Evolutionary conservation across 768 basidiomycete species (phyloP).

Genomic region (Psilocybe tampanensis): DNA sequence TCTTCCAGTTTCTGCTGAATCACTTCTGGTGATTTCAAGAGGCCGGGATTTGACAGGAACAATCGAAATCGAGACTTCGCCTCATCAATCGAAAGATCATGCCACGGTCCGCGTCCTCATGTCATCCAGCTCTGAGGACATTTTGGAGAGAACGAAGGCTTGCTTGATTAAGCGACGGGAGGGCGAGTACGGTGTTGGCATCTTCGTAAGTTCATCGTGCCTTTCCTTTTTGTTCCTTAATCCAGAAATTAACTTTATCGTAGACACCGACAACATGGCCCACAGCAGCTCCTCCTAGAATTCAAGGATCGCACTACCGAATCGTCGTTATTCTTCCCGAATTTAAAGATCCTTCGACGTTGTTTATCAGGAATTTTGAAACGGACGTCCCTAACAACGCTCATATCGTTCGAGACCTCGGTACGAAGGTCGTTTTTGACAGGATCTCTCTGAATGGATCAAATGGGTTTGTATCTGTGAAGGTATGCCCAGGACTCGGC

Average conservation of each 20-base stretch:
- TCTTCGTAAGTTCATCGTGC: constrained; percentile 32
- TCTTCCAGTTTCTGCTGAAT: constrained; percentile 23
- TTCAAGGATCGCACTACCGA: constrained; percentile 10
- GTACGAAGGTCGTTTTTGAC: constrained; percentile 4
- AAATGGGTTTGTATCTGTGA: constrained; percentile 3
- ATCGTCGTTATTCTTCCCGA: constrained; percentile 17
- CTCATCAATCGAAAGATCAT: constrained; percentile 15
- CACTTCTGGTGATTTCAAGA: constrained; percentile 31
- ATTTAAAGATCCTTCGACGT: neutral
- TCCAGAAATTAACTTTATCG: neutral
- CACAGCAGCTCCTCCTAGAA: neutral
- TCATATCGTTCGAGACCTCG: neutral
- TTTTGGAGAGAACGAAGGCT: constrained; percentile 25
- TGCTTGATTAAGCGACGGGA: constrained; percentile 26
- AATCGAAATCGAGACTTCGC: constrained; percentile 25
- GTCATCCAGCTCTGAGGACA: constrained; percentile 21
- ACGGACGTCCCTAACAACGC: neutral
- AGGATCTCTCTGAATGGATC: constrained; percentile 5
- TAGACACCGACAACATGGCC: constrained; percentile 15
- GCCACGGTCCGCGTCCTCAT: constrained; percentile 29
- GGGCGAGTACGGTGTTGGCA: constrained; percentile 35
- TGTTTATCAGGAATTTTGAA: neutral
- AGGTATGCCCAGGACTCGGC: neutral
- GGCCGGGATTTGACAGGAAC: constrained; percentile 26
- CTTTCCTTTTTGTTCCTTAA: neutral